Evolutionary conservation across 2,329 filamentous ascomycete genomes (phyloP).

Genomic region (Graphilbum fragrans): DNA sequence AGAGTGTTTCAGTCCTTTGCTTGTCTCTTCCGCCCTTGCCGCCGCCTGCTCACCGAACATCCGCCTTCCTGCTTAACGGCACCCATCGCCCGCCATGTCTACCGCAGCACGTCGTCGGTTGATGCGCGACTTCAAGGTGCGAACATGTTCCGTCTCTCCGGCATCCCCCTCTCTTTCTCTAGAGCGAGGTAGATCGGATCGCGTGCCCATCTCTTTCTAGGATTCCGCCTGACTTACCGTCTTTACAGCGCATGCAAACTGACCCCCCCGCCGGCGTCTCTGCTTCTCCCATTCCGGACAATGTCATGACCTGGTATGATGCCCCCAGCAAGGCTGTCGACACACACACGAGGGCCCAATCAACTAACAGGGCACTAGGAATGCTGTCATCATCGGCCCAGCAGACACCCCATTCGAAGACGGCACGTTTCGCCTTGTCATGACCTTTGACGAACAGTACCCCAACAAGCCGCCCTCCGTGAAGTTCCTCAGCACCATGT

Average conservation of each 20-base stretch:
- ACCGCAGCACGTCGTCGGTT: conserved; percentile 89
- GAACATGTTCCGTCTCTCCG: conserved; percentile 8
- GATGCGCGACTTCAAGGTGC: conserved; percentile 98
- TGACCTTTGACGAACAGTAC: conserved; percentile 99
- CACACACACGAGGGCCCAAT: too few relatives aligned
- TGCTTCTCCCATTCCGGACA: conserved; percentile 88
- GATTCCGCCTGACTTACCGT: background rate
- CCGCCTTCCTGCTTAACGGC: too few relatives aligned
- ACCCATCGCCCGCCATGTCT: conserved; percentile 43
- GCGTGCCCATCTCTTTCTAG: background rate
- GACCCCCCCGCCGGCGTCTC: conserved; percentile 95
- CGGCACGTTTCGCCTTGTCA: conserved; percentile 91
- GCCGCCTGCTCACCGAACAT: background rate
- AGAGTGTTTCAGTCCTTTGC: background rate
- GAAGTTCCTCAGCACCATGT: conserved; percentile 99
- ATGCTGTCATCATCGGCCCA: conserved; percentile 94
- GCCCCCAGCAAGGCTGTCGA: background rate
- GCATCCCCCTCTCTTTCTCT: conserved; percentile 4
- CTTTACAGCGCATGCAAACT: conserved; percentile 84
- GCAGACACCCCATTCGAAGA: conserved; percentile 97
- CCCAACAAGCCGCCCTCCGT: conserved; percentile 96
- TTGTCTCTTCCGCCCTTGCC: background rate
- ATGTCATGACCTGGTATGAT: conserved; percentile 88
- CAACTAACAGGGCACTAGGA: conserved; percentile 43
- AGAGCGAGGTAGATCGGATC: too few relatives aligned